Conservation (phyloP, 2,329 filamentous ascomycete genomes). For the Fusarium gaditjirri region DNA sequence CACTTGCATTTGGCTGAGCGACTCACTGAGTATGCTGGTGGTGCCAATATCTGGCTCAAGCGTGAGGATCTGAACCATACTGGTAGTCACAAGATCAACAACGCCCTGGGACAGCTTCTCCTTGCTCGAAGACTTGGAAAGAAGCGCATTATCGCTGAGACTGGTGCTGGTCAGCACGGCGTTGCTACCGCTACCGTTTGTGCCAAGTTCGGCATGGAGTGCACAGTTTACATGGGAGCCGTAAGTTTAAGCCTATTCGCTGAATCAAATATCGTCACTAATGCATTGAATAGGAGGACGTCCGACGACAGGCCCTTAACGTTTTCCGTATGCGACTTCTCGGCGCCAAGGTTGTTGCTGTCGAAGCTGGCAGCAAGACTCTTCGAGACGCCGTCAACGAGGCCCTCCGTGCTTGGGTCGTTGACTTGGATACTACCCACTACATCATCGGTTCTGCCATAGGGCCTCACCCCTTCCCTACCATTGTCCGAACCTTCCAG, state of each 20-base stretch:
- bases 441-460: slow-evolving; percentile 99
- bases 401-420: slow-evolving; percentile 92
- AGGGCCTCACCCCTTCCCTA: slow-evolving; percentile 96
- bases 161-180: slow-evolving; percentile 96
- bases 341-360: slow-evolving; percentile 90
- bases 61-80: slow-evolving; percentile 98
- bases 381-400: slow-evolving; percentile 94
- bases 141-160: slow-evolving; percentile 97
- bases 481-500: slow-evolving; percentile 97
- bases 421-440: slow-evolving; percentile 91
- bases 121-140: slow-evolving; percentile 89
- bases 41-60: slow-evolving; percentile 97
- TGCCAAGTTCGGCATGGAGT: slow-evolving; percentile 98
- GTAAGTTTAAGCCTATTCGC: slow-evolving; percentile 49
- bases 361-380: slow-evolving; percentile 88
- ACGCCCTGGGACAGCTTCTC: slow-evolving; percentile 92
- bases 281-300: slow-evolving; percentile 74
- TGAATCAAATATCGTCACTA: slow-evolving; percentile 23
- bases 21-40: slow-evolving; percentile 87
- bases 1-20: slow-evolving; percentile 90
- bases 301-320: slow-evolving; percentile 94
- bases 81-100: slow-evolving; percentile 99
- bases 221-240: slow-evolving; percentile 97
- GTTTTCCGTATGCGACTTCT: slow-evolving; percentile 98
- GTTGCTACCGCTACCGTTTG: slow-evolving; percentile 97